phyloP scores from a whole-genome alignment of 805 yeast genomes.

The Wickerhamomyces hampshirensis region DNA sequence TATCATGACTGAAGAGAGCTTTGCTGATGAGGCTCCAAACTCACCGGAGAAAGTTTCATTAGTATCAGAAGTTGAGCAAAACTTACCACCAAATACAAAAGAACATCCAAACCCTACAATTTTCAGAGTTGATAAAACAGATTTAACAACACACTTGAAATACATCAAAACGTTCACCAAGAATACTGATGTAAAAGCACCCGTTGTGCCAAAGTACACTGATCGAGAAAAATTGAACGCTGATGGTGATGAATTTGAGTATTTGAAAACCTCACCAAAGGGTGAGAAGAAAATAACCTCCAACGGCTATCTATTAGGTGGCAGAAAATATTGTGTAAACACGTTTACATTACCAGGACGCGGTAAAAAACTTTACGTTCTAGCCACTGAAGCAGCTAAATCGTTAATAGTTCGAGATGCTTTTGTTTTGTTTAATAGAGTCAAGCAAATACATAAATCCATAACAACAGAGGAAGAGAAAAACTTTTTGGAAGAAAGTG shows the following conservation, averaged over 20 bases:
- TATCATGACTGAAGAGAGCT: too few relatives aligned
- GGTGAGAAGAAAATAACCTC: slow-evolving; percentile 42
- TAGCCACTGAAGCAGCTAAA: slow-evolving; percentile 39
- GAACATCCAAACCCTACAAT: slow-evolving; percentile 23
- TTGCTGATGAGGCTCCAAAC: too few relatives aligned
- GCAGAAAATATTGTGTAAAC: slow-evolving; percentile 34
- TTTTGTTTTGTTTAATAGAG: slow-evolving; percentile 43
- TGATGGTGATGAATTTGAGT: slow-evolving; percentile 29
- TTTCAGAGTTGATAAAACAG: slow-evolving; percentile 10
- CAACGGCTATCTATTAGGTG: slow-evolving; percentile 35
- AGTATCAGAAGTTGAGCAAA: slow-evolving; percentile 12
- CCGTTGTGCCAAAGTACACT: slow-evolving; percentile 11
- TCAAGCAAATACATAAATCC: slow-evolving; percentile 33
- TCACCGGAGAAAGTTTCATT: too few relatives aligned
- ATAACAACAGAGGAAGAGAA: slow-evolving; percentile 33
- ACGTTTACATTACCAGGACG: slow-evolving; percentile 36
- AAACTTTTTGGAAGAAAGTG: slow-evolving; percentile 29
- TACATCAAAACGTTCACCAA: slow-evolving; percentile 11
- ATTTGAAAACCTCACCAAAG: slow-evolving; percentile 29
- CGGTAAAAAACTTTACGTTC: slow-evolving; percentile 33
- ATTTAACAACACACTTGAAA: slow-evolving; percentile 9
- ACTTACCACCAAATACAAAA: slow-evolving; percentile 18
- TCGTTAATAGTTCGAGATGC: slow-evolving; percentile 43
- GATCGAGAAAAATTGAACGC: slow-evolving; percentile 16
- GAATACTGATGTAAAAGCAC: slow-evolving; percentile 10